Conservation (phyloP, 306 rosid species). For the Ziziphus jujuba region DNA sequence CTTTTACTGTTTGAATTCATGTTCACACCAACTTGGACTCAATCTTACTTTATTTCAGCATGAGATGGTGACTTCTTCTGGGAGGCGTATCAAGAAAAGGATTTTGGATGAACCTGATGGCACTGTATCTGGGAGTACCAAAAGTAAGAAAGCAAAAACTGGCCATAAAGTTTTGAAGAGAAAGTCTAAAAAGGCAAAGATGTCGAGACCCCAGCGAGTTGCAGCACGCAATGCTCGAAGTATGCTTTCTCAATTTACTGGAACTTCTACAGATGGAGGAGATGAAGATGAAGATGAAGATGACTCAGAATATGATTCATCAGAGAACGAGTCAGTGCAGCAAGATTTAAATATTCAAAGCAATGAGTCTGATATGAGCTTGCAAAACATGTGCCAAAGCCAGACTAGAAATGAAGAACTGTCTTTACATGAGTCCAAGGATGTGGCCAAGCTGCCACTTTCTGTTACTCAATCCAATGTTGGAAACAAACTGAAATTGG, state of each 20-base stretch:
- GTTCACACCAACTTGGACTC: conserved; percentile 25
- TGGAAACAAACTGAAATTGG: conserved; percentile 48
- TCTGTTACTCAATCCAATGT: conserved; percentile 43
- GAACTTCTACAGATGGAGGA: conserved; percentile 65
- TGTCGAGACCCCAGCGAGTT: conserved; percentile 59
- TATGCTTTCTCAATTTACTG: conserved; percentile 57
- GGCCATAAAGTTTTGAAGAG: conserved; percentile 42
- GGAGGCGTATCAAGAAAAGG: conserved; percentile 77
- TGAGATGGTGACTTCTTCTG: conserved; percentile 49
- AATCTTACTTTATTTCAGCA: conserved; percentile 43
- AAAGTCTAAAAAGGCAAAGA: conserved; percentile 58
- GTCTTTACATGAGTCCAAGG: conserved; percentile 28
- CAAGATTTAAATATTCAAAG: conserved; percentile 43
- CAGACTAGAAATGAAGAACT: conserved; percentile 33
- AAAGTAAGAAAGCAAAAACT: conserved; percentile 48
- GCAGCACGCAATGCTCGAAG: conserved; percentile 80
- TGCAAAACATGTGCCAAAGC: conserved; percentile 32
- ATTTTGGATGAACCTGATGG: conserved; percentile 59
- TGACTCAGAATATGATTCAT: conserved; percentile 55
- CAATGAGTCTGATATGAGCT: conserved; percentile 39
- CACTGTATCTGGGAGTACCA: conserved; percentile 43
- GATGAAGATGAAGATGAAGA: conserved; percentile 51
- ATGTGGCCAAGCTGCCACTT: conserved; percentile 34
- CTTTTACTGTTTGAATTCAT: conserved; percentile 23
- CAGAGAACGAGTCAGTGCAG: conserved; percentile 41